Evolutionary conservation across 2,329 filamentous ascomycete genomes (phyloP), one percentile per base, ranked within the genome.

Genomic region (Diplocarpon rosae): DNA sequence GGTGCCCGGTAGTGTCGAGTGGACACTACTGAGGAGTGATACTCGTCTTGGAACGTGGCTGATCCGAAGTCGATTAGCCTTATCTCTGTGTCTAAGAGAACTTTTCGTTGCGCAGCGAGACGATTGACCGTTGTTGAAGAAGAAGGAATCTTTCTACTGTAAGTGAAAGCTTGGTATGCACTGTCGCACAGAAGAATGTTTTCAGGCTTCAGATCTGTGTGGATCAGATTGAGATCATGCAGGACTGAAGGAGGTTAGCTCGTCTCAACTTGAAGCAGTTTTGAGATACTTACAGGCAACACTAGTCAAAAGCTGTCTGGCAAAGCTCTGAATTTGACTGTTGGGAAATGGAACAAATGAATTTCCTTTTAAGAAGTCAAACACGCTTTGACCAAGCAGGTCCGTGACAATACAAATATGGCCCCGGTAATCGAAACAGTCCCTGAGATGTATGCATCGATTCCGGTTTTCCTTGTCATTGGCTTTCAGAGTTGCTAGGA

Each of bases 311-410:
- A 98, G 71, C 62, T 98, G 92, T 39, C 90, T 80, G 38, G 92
- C 92, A 70, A 98, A 96, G 62, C 78, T 90, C 64, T 96, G 92
- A 47, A 98, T 98, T 65, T 98, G 92, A 54, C 89, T 95, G 70
- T 93, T 96, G 11, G 92, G 92, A 60, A 98, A 98, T 0, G 92
- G 92, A 14, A 95, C 88, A 61, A 98, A 98, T 52, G 78, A 76
- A 61, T 96, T 96, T 59, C 83, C 81, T 69, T 98, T 98, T 38
- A 98, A 73, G 57, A 98, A 98, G 66, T 98, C 92, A 62, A 98
- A 98, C 42, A 98, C 90, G 58, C 90, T 96, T 61, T 95, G 90
- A 38, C 90, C 90, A 28, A 96, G 76, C 3, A 82, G 66, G 52
- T 82, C 77, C 76, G 80, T 82, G 43, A 82, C 78, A 48, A 82